Conservation (phyloP, 257 asterid genomes). For the Plantago elongata region DNA sequence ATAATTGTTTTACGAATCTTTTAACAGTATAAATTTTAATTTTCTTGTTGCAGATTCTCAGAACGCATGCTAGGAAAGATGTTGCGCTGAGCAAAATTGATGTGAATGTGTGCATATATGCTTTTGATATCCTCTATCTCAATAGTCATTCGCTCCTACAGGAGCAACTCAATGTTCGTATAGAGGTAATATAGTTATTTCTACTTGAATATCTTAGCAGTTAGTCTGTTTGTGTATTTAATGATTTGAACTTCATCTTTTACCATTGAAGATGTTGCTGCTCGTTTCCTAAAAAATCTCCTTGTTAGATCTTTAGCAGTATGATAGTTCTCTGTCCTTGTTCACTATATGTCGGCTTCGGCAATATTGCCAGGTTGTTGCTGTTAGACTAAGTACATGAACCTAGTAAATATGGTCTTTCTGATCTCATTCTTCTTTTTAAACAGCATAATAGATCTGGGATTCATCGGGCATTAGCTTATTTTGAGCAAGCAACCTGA, state of each 20-base stretch:
- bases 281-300: not conserved
- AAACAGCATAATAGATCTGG: too few species aligned
- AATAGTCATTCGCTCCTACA: slow-evolving; percentile 77
- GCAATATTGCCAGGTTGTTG: too few species aligned
- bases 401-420: too few species aligned
- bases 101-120: slow-evolving; percentile 82
- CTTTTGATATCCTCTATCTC: slow-evolving; percentile 81
- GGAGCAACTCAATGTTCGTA: slow-evolving; percentile 76
- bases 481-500: too few species aligned
- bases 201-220: slow-evolving; percentile 8
- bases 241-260: not conserved
- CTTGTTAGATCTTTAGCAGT: too few species aligned
- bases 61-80: slow-evolving; percentile 86
- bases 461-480: too few species aligned
- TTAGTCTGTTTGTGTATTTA: not conserved
- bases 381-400: too few species aligned
- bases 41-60: slow-evolving; percentile 53
- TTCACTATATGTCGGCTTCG: too few species aligned
- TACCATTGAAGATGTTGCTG: too few species aligned
- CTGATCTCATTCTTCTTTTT: too few species aligned
- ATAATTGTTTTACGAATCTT: not conserved
- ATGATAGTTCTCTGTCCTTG: too few species aligned
- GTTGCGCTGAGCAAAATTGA: slow-evolving; percentile 62
- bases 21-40: slow-evolving; percentile 8
- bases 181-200: slow-evolving; percentile 55